Base-by-base conservation (phyloP, 805 yeast genomes). In the Scheffersomyces amazonensis region DNA sequence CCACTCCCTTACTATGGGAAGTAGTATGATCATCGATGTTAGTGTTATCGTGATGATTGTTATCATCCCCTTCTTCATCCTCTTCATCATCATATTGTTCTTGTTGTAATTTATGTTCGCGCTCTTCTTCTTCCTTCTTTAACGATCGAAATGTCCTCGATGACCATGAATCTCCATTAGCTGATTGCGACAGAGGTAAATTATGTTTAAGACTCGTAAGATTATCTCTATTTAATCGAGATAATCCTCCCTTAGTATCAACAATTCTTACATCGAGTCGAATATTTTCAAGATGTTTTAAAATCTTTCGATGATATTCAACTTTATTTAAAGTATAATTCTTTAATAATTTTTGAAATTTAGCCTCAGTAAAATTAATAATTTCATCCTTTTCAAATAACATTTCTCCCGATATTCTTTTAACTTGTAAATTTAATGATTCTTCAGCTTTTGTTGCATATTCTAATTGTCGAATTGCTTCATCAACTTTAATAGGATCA, bases 401-500 rank as follows among this genome's bases (percentile, higher is more conserved):
- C 87, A 93, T 84, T 55, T 89, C 95, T 24, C 83, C 83, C 2
- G 96, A 85, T 13, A 91, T 83, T 46, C 96, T 72, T 43, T 84
- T 80, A 28, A 90, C 83, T 49, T 86, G 93, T 41, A 76, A 65
- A n/a, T 83, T 79, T 39, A 90, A 71, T 24, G 80, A 82, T 44
- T 84, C 84, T 58, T 91, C 96, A 13, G 76, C 70, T 40, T 76
- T 78, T 10, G 86, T 78, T 1, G 96, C 93, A 22, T 76, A 78
- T 56, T 90, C 96, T 39, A 90, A 69, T 7, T 86, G 71, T 38
- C 83, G 71, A 20, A 91, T 77, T 0, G 96, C 95, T 48, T 90
- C 97, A 50, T 93, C 96, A 3, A 88, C 95, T 56, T 83, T 87
- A 19, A 86, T 60, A 0, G 98, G 96, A 51, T 85, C 91, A 36